Conservation (phyloP, 2,329 filamentous ascomycete genomes). For the Stemphylium lycopersici region DNA sequence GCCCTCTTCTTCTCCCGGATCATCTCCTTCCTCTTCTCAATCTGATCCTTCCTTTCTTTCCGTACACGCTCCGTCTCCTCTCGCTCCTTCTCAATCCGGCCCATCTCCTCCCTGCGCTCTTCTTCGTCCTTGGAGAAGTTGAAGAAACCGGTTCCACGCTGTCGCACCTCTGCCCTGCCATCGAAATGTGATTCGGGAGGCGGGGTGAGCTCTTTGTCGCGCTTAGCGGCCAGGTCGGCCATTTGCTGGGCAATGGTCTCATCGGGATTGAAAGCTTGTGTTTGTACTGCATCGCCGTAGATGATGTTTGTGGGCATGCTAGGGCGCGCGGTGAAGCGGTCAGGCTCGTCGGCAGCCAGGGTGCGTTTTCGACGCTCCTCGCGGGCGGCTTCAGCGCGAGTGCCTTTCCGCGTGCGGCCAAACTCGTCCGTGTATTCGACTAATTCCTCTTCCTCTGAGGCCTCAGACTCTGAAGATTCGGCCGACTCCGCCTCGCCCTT, state of each 20-base stretch:
- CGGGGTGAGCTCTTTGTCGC: constrained; percentile 80
- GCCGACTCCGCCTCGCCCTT: constrained; percentile 52
- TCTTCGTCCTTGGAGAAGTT: constrained; percentile 81
- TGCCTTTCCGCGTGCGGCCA: constrained; percentile 78
- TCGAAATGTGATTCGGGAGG: constrained; percentile 86
- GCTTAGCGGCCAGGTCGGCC: constrained; percentile 76
- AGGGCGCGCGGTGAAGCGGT: constrained; percentile 72
- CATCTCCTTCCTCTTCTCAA: constrained; percentile 67
- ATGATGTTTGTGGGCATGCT: constrained; percentile 74
- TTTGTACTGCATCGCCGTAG: constrained; percentile 83
- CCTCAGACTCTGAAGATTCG: constrained; percentile 42
- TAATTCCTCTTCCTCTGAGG: constrained; percentile 62
- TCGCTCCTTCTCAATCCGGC: constrained; percentile 69
- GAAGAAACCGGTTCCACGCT: constrained; percentile 90
- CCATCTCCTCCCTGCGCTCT: constrained; percentile 74
- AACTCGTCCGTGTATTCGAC: constrained; percentile 93
- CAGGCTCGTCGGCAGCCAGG: constrained; percentile 66
- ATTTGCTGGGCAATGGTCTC: constrained; percentile 69
- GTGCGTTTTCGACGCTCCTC: constrained; percentile 64
- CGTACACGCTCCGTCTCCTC: constrained; percentile 71
- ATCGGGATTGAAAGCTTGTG: constrained; percentile 79
- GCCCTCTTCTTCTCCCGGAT: constrained; percentile 65
- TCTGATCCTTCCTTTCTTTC: constrained; percentile 53
- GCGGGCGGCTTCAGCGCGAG: constrained; percentile 69
- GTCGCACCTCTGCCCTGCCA: constrained; percentile 79